Conservation (phyloP, 345 rosid species). For the Syzygium aqueum region DNA sequence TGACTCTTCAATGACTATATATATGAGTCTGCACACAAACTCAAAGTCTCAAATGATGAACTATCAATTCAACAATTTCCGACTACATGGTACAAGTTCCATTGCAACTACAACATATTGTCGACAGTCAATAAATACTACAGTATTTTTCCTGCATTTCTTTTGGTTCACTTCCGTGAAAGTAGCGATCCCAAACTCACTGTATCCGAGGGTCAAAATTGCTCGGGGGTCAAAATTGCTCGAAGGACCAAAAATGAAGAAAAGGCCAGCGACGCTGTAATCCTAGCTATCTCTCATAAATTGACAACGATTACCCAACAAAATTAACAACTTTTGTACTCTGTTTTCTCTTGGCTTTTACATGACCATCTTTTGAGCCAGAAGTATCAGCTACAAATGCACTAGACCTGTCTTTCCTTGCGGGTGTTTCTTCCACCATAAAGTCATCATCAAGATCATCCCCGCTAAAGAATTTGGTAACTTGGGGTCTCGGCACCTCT, state of each 20-base stretch:
- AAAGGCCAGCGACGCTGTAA: neutral
- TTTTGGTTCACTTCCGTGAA: neutral
- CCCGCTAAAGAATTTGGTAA: slow-evolving; percentile 64
- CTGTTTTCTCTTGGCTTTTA: slow-evolving; percentile 40
- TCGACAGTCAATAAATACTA: neutral
- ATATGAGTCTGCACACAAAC: neutral
- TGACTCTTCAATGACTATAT: neutral
- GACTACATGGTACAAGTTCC: neutral
- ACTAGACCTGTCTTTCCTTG: slow-evolving; percentile 18
- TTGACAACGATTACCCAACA: slow-evolving; percentile 19
- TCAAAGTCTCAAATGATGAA: neutral
- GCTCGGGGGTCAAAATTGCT: neutral
- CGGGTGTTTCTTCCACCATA: slow-evolving; percentile 16
- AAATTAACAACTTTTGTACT: slow-evolving; percentile 71
- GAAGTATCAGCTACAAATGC: slow-evolving; percentile 8
- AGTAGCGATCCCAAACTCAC: neutral
- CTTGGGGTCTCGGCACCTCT: slow-evolving; percentile 32
- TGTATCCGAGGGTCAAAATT: neutral
- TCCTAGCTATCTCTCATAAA: neutral
- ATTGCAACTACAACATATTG: neutral
- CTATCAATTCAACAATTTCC: neutral
- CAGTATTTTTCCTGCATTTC: neutral
- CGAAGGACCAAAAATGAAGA: neutral
- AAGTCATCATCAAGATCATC: slow-evolving; percentile 95
- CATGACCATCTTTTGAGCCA: slow-evolving; percentile 12